Base-by-base conservation (phyloP, 208 protist species). In the Leptomonas pyrrhocoris region DNA sequence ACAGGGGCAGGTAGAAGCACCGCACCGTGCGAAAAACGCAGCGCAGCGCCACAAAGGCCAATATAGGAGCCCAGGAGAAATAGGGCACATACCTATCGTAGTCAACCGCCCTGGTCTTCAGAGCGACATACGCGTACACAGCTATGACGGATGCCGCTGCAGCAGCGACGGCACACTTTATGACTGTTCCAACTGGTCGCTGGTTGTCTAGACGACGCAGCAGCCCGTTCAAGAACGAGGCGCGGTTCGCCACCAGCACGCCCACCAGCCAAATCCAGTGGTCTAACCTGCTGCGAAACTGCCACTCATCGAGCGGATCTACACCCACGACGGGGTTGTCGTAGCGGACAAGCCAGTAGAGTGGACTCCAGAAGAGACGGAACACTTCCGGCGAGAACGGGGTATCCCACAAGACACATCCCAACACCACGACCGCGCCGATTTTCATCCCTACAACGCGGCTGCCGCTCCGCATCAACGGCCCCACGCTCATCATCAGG, bases 41-140 rank as follows among this genome's bases (percentile, higher is more conserved):
- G 18, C 93, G 83, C 40, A 97, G 63, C 42, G 86, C 23, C 16
- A 96, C 38, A 46, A 81, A 96, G 49, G 66, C 23, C 23, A 85
- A 45, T 1, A 97, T 74, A 15, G 90, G 88, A 31, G 91, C 75
- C 49, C 77, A 83, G 16, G 88, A 89, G 0, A 83, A 83, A 77
- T 88, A 96, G 38, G 93, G 87, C 68, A 96, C 84, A 8, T 81
- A 60, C 21, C 15, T 23, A 66, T 95, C 95, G 85, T 96, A 96
- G 45, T 62, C 54, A 19, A 62, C 50, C 61, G 85, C 89, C 40
- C 61, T 54, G 21, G 68, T 38, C 30, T 42, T 15, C 45, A 76
- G 81, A 2, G 89, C 18, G 3, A 56, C 9, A 11, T 40, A 56
- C 28, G 62, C 49, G 63, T 80, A 93, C 15, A 67, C 45, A 45